Base-by-base conservation (phyloP, 768 basidiomycete genomes). In the Termitomyces sp. region DNA sequence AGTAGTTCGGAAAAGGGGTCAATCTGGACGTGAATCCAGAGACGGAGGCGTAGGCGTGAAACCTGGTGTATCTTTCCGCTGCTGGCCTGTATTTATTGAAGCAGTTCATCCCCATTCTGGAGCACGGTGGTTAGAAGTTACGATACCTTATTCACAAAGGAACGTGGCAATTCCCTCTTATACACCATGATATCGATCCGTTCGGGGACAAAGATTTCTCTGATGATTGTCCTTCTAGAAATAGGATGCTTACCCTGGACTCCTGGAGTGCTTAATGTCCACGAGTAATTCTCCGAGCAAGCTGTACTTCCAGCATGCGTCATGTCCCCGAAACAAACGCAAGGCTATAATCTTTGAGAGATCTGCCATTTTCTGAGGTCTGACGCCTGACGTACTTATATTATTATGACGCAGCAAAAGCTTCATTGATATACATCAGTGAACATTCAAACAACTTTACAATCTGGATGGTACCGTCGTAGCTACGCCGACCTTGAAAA, bases 11-110 rank as follows among this genome's bases (percentile, higher is more conserved):
- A 16, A 52, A 24, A 24, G 22, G 28, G 16, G 45, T 54, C 55
- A 55, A 60, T 57, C 48, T 46, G 53, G 44, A 49, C 48, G n/a
- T n/a, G 22, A 39, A 15, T 50, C 35, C 57, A 51, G 53, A 56
- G 33, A 56, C 54, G 46, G 42, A 55, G 11, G 33, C 32, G 57
- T 24, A 57, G 57, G 52, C 18, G 13, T 55, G 13, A 8, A 55
- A 58, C 38, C 45, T 50, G 22, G 48, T 36, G 32, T 11, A 28
- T 7, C 11, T 28, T 46, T n/a, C 42, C 33, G 35, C 58, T 13
- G 20, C 15, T 42, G 36, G 45, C 16, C 56, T 40, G 55, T 48
- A 46, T 60, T 58, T 60, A 58, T 58, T 35, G 32, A 40, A n/a
- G n/a, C 7, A 24, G 36, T 32, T 42, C 42, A 60, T 60, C 56